Conservation (phyloP, 495 filamentous ascomycete genomes). For the Pyrenula aspistea region DNA sequence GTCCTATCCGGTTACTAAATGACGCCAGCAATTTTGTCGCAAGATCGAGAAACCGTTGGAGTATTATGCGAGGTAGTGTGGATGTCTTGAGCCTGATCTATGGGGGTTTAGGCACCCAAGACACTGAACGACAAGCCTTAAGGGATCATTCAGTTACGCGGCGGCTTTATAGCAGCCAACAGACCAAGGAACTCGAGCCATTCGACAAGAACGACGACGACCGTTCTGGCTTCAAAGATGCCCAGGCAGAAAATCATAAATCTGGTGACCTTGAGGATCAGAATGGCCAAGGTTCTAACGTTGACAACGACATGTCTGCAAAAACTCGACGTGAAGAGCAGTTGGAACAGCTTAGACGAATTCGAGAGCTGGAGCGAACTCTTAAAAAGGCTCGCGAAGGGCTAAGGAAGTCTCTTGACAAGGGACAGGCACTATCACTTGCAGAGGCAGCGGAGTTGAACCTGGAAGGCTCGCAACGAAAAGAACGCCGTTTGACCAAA, state of each 20-base stretch:
- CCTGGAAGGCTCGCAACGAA: background rate
- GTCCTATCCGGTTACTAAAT: no score
- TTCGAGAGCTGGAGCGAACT: background rate
- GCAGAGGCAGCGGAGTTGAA: background rate
- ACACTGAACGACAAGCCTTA: background rate
- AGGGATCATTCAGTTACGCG: background rate
- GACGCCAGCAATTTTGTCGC: background rate
- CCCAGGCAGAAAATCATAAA: no score
- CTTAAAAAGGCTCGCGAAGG: background rate
- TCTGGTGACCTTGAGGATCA: no score
- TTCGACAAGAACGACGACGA: no score
- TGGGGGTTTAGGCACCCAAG: background rate
- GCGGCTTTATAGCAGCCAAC: background rate
- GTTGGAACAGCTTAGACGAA: background rate
- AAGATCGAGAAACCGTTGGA: no score
- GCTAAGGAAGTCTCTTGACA: background rate
- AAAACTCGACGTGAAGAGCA: background rate
- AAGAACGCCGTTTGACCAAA: background rate
- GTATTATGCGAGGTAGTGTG: background rate
- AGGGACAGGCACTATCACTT: background rate
- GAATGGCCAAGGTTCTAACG: no score
- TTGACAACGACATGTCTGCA: no score
- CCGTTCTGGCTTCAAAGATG: no score
- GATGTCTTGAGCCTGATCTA: background rate
- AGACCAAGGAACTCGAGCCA: no score